These are phyloP conservation scores for Mortierella alpina DNA, from an alignment of 192 early-diverging fungal genomes.

Conservation along the genomic window DNA sequence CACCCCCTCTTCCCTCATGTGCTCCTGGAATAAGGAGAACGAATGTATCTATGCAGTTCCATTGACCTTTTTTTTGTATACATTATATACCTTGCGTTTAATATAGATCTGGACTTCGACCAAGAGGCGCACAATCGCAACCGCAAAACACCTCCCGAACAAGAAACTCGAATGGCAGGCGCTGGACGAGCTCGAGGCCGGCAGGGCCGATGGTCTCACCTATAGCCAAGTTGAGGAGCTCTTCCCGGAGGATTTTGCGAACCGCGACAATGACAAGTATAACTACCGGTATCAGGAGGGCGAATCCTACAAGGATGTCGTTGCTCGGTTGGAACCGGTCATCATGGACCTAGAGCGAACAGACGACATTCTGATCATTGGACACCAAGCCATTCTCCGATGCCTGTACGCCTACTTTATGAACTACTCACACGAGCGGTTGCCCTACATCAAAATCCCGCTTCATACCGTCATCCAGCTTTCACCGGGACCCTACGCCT, in stretches of 20 bases:
- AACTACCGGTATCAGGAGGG: conserved; percentile 87
- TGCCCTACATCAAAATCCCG: conserved; percentile 99
- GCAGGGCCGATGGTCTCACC: conserved; percentile 97
- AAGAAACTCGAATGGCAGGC: conserved; percentile 96
- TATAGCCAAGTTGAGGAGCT: conserved; percentile 96
- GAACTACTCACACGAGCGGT: conserved; percentile 89
- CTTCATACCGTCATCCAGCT: conserved; percentile 97
- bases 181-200: conserved; percentile 96
- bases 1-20: not conserved
- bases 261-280: conserved; percentile 97
- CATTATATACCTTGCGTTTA: no score
- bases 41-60: not conserved
- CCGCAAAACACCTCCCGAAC: conserved; percentile 79
- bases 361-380: conserved; percentile 94
- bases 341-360: conserved; percentile 99
- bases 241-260: conserved; percentile 93
- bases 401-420: conserved; percentile 99
- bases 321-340: conserved; percentile 94
- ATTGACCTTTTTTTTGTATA: no score
- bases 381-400: conserved; percentile 97
- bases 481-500: conserved; percentile 95
- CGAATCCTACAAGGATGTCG: conserved; percentile 94
- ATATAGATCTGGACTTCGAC: conserved; percentile 94
- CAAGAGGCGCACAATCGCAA: conserved; percentile 92
- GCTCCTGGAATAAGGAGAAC: not conserved